These are phyloP conservation scores for Sporisorium sorghi DNA, from an alignment of 1,284 basidiomycete species.

Conservation along the genomic window DNA sequence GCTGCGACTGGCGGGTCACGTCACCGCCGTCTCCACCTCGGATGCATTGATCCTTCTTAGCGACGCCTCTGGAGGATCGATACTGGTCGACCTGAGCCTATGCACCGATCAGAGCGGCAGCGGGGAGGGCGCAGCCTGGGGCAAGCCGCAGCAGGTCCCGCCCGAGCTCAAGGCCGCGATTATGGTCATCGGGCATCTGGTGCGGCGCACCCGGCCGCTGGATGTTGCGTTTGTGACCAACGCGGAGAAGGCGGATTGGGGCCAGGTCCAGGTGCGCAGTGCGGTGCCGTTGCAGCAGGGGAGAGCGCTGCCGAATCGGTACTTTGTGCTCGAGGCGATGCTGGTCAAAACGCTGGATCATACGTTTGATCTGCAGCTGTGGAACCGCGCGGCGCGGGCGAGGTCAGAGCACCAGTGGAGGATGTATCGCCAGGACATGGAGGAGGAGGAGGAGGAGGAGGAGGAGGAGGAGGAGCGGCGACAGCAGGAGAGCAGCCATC, in stretches of 20 bases:
- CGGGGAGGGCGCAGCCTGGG: background rate
- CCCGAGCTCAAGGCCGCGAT: conserved; percentile 23
- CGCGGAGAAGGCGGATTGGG: background rate
- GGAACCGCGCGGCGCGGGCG: conserved; percentile 31
- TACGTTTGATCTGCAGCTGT: conserved; percentile 30
- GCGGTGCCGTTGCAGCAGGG: background rate
- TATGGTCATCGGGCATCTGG: conserved; percentile 41
- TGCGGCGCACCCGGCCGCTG: background rate
- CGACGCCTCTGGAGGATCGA: conserved; percentile 1
- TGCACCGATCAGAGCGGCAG: conserved; percentile 14
- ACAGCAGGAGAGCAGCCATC: background rate
- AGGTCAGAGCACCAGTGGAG: conserved; percentile 28
- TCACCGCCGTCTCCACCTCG: conserved; percentile 21
- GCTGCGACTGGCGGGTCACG: conserved; percentile 32
- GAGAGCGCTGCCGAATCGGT: conserved; percentile 17
- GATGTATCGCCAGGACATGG: background rate
- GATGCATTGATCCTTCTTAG: conserved; percentile 22
- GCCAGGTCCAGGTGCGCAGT: background rate
- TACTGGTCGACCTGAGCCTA: conserved; percentile 36
- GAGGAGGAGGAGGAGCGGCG: background rate
- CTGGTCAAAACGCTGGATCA: conserved; percentile 19
- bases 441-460: background rate
- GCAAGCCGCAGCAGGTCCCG: conserved; percentile 2
- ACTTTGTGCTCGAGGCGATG: conserved; percentile 35
- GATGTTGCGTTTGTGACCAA: conserved; percentile 4